Evolutionary conservation across 75 land plant species (phyloP), one percentile per base, ranked within the genome.

Genomic region (Sequoiadendron giganteum): DNA sequence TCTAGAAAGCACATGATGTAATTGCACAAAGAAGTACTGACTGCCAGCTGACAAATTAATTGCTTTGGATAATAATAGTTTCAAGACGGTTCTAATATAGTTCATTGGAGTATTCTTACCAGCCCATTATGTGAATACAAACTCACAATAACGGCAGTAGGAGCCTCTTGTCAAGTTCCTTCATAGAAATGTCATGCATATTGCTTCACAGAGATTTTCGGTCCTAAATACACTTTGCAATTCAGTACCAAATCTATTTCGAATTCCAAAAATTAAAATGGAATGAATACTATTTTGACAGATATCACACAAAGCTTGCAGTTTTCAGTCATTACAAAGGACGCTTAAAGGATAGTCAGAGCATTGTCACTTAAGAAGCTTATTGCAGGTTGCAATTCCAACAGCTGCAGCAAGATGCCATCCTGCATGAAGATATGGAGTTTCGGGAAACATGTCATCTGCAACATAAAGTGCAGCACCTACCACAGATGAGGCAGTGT

Each of bases 391-490:
- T 38, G 93, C 91, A 14, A 97, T 94, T 47, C 98, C 94, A 87
- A 97, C 84, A 55, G 98, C 99, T 56, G 99, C 99, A 68, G 96
- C 97, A 56, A 96, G 93, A 90, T 97, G 99, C 99, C 99, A 97
- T 75, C 92, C 99, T 84, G 99, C 98, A 93, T 97, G 99, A 80
- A 97, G 87, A 85, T 89, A 97, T 19, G 99, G 99, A 42, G 96
- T 93, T 43, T 85, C 18, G 7, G 99, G 99, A 85, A 92, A 94
- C 45, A 92, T 19, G 81, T 95, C 99, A 89, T 97, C 99, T 25
- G 96, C 97, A 47, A 97, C 58, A 86, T 96, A 97, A 13, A 97
- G 88, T 2, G 91, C 95, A 70, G 93, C 94, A 19, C 99, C 96
- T 47, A 95, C 79, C 39, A 96, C 56, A 10, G 98, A 92, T 21